Percentiles rank a stretch among this genome's conserved stretches.
Evolutionary conservation across 108 stramenopile species (phyloP).

Genomic region (Pseudonitzschia multiseries): DNA sequence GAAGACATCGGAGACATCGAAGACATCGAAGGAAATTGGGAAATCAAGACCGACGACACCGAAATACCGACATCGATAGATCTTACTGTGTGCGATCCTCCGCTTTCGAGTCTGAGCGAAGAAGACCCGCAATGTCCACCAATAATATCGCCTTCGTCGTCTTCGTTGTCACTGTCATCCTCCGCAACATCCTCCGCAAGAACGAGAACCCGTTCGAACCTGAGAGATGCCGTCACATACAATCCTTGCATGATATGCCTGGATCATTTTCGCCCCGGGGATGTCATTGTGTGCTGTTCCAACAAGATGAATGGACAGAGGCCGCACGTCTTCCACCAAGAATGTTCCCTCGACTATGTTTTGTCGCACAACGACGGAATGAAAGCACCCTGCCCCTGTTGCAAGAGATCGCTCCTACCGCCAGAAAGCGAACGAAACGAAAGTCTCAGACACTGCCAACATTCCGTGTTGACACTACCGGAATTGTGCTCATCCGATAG

Average conservation of each 20-base stretch:
- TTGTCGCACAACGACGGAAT: conserved; percentile 6
- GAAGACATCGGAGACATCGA: not conserved
- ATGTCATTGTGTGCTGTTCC: not conserved
- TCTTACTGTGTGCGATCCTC: too few relatives aligned
- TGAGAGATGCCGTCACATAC: not conserved
- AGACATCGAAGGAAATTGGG: not conserved
- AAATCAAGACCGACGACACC: not conserved
- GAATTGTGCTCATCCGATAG: not conserved
- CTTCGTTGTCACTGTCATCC: too few relatives aligned
- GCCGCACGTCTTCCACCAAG: conserved; percentile 1
- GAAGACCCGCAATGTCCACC: not conserved
- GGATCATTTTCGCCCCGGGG: not conserved
- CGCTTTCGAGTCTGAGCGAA: too few relatives aligned
- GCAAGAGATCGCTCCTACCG: not conserved
- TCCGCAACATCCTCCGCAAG: too few relatives aligned
- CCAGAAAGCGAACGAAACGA: not conserved
- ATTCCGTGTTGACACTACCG: not conserved
- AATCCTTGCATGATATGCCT: conserved; percentile 5
- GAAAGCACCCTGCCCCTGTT: conserved; percentile 4
- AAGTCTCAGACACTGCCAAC: not conserved
- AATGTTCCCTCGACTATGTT: not conserved
- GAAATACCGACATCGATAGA: too few relatives aligned
- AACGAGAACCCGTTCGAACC: not conserved
- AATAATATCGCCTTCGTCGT: too few relatives aligned
- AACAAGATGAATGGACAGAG: not conserved